Percentiles rank a stretch among this genome's conserved stretches.
Evolutionary conservation across 768 basidiomycete genomes (phyloP).

Genomic region (Mycena rosella): DNA sequence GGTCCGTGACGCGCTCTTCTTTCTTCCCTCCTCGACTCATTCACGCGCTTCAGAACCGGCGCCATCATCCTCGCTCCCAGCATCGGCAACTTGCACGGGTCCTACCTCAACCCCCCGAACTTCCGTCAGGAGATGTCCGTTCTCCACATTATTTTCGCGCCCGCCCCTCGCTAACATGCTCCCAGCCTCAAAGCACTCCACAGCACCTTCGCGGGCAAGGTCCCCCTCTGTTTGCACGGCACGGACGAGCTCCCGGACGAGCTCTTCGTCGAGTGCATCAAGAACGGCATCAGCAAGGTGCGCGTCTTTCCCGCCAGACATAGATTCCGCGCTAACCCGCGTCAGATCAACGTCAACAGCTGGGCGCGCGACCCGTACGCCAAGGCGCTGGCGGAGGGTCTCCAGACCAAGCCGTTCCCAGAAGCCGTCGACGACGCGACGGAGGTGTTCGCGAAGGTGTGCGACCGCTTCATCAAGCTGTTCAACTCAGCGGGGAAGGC

Average conservation of each 20-base stretch:
- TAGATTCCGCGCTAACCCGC: neutral
- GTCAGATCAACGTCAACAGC: slow-evolving; percentile 60
- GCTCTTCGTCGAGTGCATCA: slow-evolving; percentile 59
- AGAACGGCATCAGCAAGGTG: slow-evolving; percentile 61
- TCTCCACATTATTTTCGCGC: neutral
- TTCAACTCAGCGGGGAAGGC: slow-evolving; percentile 60
- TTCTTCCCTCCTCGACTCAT: neutral
- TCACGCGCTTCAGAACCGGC: slow-evolving; percentile 50
- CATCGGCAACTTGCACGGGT: slow-evolving; percentile 62
- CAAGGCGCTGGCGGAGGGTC: slow-evolving; percentile 46
- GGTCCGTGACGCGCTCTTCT: slow-evolving; percentile 40
- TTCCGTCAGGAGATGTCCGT: slow-evolving; percentile 59
- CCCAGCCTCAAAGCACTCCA: slow-evolving; percentile 53
- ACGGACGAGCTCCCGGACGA: slow-evolving; percentile 60
- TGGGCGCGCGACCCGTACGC: slow-evolving; percentile 61
- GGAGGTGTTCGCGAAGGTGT: slow-evolving; percentile 55
- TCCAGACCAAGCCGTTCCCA: slow-evolving; percentile 55
- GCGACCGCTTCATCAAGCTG: slow-evolving; percentile 55
- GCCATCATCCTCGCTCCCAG: slow-evolving; percentile 61
- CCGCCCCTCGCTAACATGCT: neutral
- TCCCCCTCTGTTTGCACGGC: slow-evolving; percentile 59
- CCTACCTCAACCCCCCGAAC: slow-evolving; percentile 59
- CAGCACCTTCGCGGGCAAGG: slow-evolving; percentile 48
- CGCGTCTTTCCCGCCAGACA: neutral
- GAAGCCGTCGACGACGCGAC: slow-evolving; percentile 61